Base-by-base conservation (phyloP, 2,329 filamentous ascomycete species). In the Xylariaceae sp. region DNA sequence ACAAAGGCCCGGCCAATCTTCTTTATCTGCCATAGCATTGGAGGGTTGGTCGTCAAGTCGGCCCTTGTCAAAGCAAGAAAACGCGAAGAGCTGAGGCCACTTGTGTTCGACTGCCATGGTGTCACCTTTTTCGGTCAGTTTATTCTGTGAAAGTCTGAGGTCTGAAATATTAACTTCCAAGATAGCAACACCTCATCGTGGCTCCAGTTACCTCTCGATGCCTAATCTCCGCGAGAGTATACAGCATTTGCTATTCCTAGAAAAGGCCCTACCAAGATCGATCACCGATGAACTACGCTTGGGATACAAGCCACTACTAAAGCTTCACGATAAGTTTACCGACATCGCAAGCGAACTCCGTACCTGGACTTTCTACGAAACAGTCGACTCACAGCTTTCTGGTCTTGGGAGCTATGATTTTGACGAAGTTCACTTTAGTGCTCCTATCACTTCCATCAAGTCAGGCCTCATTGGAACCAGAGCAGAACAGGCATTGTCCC, bases 341-440 rank as follows among this genome's bases (percentile, higher is more conserved):
- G 76, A 81, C 3, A 78, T 85, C 4, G 79, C 83, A 0, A 80
- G 81, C 31, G 85, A 87, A 53, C 75, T 87, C 47, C 80, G 79
- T 6, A 75, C 87, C 11, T 87, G 85, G 84, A 85, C 84, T 0
- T 82, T 87, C 36, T 84, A 87, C 56, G 85, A 87, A 64, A 87
- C 83, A 0, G 78, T 84, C 6, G 85, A 87, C 67, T 86, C 84
- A 1, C 78, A 79, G 1, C 73, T 87, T 4, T 81, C 81, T 0
- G 79, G 79, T 0, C 66, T 73, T 2, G 75, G 74, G 1, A 66
- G 69, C 4, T 65, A 70, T 0, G 67, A 73, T 3, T 67, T 69
- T 1, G 71, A 73, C 3, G 80, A 81, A 51, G 76, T 86, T 2
- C 82, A 82, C 63, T 86, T 87, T 56, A 82, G 82, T 6, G 84